These are phyloP conservation scores for Scheffersomyces illinoinensis DNA, from an alignment of 1,139 yeast genomes.

Conservation along the genomic window DNA sequence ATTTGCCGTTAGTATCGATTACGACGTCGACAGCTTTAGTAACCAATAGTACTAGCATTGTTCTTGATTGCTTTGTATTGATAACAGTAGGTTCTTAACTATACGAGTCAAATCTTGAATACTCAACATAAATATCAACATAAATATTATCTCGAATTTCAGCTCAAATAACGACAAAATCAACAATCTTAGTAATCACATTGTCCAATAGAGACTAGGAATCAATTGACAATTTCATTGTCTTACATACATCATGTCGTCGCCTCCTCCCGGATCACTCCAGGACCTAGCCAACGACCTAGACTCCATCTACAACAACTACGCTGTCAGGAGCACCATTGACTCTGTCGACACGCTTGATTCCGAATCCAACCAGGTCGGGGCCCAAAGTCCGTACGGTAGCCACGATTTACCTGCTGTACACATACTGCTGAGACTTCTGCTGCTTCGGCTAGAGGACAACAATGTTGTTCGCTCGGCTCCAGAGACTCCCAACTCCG, in stretches of 20 bases:
- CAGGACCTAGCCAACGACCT: conserved; percentile 32
- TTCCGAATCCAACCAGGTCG: conserved; percentile 15
- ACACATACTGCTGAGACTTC: conserved; percentile 33
- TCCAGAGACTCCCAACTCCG: conserved; percentile 15
- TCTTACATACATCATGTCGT: neutral
- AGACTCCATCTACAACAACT: conserved; percentile 35
- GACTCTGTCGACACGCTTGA: conserved; percentile 36
- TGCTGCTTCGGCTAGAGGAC: conserved; percentile 22
- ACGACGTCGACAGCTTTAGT: neutral
- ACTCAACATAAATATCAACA: too few relatives aligned
- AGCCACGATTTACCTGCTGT: conserved; percentile 15
- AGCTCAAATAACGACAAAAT: neutral
- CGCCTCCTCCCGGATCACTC: conserved; percentile 5
- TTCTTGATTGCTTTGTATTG: neutral
- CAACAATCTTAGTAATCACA: neutral
- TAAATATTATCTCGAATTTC: too few relatives aligned
- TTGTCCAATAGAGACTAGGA: neutral
- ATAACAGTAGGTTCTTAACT: neutral
- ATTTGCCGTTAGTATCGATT: neutral
- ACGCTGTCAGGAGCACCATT: conserved; percentile 16
- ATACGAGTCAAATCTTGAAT: neutral
- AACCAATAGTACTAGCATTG: neutral
- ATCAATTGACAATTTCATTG: neutral
- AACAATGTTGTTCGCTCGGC: conserved; percentile 10
- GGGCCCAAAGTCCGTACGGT: conserved; percentile 6